These are phyloP conservation scores for Penicillium frequentans DNA, from an alignment of 2,329 filamentous ascomycete species.

Conservation along the genomic window DNA sequence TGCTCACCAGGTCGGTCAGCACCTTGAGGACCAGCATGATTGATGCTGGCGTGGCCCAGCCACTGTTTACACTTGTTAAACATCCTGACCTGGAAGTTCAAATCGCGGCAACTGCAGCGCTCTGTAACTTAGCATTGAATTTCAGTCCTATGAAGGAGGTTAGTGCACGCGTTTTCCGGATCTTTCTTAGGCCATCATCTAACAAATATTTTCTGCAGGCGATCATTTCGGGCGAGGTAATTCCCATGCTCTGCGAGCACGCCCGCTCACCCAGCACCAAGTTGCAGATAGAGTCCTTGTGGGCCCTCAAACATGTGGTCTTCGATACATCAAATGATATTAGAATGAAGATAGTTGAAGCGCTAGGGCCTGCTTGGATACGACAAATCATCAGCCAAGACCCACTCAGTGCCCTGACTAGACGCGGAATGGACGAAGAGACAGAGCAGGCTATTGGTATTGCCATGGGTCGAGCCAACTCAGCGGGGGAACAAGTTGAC, in stretches of 20 bases:
- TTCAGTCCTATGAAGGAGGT: constrained; percentile 91
- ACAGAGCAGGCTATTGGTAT: constrained; percentile 34
- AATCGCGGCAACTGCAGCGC: constrained; percentile 78
- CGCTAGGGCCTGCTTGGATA: constrained; percentile 77
- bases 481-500: constrained; percentile 61
- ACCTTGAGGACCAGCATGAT: constrained; percentile 83
- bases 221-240: constrained; percentile 68
- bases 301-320: constrained; percentile 91
- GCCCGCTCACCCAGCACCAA: constrained; percentile 78
- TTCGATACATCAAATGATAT: constrained; percentile 68
- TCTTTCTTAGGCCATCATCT: background rate
- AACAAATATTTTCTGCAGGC: constrained; percentile 45
- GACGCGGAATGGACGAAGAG: constrained; percentile 33
- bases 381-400: constrained; percentile 71
- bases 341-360: constrained; percentile 75
- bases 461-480: constrained; percentile 59
- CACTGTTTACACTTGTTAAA: constrained; percentile 72
- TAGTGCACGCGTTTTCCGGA: constrained; percentile 37
- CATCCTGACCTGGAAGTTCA: constrained; percentile 77
- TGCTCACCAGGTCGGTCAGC: constrained; percentile 80
- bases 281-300: constrained; percentile 75
- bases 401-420: constrained; percentile 31
- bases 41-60: constrained; percentile 77
- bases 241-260: constrained; percentile 77
- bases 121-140: constrained; percentile 83